Evolutionary conservation across 2,329 filamentous ascomycete species (phyloP).

Genomic region (Diaporthe capsici): DNA sequence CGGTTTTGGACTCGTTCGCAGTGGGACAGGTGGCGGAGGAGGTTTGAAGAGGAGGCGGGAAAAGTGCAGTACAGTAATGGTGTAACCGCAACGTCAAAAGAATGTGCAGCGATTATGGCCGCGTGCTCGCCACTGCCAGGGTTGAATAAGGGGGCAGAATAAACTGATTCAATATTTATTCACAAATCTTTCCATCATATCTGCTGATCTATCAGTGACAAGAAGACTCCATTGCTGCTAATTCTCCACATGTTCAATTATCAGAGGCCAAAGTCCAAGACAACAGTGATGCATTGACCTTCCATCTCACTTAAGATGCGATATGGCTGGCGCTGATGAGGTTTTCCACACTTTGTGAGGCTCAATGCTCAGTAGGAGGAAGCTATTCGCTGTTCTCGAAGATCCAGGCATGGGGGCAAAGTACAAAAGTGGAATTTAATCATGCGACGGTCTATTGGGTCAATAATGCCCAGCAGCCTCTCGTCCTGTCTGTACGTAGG

Average conservation of each 20-base stretch:
- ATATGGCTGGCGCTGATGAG: not conserved
- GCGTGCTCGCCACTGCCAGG: no score
- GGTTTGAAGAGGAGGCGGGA: constrained; percentile 25
- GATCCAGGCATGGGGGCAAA: not conserved
- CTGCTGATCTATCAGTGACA: not conserved
- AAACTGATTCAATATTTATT: not conserved
- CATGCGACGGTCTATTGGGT: not conserved
- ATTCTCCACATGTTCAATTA: not conserved
- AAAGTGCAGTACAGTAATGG: not conserved
- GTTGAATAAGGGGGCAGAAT: not conserved
- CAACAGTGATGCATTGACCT: not conserved
- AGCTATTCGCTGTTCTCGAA: not conserved
- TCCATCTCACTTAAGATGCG: not conserved
- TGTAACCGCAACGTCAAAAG: not conserved
- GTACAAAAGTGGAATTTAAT: not conserved
- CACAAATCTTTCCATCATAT: not conserved
- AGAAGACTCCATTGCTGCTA: not conserved
- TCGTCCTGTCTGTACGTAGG: not conserved
- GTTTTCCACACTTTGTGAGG: not conserved
- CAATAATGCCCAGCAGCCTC: no score
- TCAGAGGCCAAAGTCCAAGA: not conserved
- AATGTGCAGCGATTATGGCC: constrained; percentile 8
- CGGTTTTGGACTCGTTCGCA: not conserved
- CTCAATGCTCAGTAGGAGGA: no score
- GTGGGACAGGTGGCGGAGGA: constrained; percentile 18